These are phyloP conservation scores for Margaritispora aquatica DNA, from an alignment of 495 filamentous ascomycete genomes.

Conservation along the genomic window DNA sequence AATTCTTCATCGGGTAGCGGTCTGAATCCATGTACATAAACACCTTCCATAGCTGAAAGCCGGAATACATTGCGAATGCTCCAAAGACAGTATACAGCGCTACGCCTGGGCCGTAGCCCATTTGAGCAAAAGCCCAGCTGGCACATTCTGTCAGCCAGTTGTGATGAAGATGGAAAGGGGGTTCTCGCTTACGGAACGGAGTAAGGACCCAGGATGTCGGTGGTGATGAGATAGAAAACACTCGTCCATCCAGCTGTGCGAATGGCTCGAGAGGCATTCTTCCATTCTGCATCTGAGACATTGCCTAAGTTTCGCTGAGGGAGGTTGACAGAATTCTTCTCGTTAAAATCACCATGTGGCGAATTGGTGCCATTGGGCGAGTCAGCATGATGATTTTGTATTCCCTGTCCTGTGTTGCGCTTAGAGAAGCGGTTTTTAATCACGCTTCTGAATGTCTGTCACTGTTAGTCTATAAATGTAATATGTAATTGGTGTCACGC, in stretches of 20 bases:
- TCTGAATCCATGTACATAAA: slow-evolving; percentile 56
- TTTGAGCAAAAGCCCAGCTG: slow-evolving; percentile 24
- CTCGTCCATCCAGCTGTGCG: slow-evolving; percentile 43
- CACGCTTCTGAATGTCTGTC: slow-evolving; percentile 22
- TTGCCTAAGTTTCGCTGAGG: slow-evolving; percentile 12
- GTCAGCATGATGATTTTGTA: not conserved
- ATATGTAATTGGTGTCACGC: not conserved
- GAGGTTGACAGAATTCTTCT: not conserved
- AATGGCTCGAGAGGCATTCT: slow-evolving; percentile 37
- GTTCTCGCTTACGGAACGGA: slow-evolving; percentile 28
- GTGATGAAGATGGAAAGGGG: not conserved
- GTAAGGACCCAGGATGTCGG: slow-evolving; percentile 52
- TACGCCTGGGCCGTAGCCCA: slow-evolving; percentile 42
- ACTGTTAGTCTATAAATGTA: not conserved
- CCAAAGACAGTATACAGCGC: slow-evolving; percentile 41
- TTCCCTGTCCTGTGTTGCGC: not conserved
- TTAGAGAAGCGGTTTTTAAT: slow-evolving; percentile 28
- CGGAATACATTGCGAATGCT: slow-evolving; percentile 35
- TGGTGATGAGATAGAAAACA: slow-evolving; percentile 53
- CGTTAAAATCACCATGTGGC: slow-evolving; percentile 1
- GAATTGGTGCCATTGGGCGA: not conserved
- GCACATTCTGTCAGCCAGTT: not conserved
- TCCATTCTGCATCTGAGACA: slow-evolving; percentile 35
- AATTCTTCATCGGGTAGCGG: slow-evolving; percentile 47
- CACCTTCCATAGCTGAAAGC: slow-evolving; percentile 42